These are phyloP conservation scores for Syzygium jambos DNA, from an alignment of 345 rosid species.

Conservation along the genomic window DNA sequence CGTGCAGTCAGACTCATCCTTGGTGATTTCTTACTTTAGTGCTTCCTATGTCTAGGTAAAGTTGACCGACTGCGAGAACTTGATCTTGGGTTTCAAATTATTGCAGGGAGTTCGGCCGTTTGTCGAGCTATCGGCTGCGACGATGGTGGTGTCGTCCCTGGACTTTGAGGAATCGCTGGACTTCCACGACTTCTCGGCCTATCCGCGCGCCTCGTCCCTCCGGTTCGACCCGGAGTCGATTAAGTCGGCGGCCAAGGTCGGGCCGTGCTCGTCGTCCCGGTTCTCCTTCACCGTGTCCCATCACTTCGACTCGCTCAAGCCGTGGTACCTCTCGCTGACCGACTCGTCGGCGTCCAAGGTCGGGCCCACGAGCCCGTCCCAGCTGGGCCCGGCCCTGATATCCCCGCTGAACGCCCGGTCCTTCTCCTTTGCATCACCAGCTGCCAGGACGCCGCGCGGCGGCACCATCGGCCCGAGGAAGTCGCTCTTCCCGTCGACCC, in stretches of 20 bases:
- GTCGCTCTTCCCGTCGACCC: constrained; percentile 66
- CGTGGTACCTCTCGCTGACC: constrained; percentile 79
- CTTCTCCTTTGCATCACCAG: constrained; percentile 76
- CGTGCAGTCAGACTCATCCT: not conserved
- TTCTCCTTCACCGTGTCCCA: constrained; percentile 90
- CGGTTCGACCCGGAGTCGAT: constrained; percentile 58
- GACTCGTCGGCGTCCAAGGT: constrained; percentile 47
- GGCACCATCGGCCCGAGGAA: constrained; percentile 19
- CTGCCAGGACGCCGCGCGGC: constrained; percentile 45
- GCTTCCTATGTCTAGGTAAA: too few relatives aligned
- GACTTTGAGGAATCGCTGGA: constrained; percentile 67
- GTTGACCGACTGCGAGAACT: too few relatives aligned
- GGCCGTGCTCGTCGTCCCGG: constrained; percentile 80
- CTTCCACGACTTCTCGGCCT: constrained; percentile 52
- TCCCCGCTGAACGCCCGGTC: constrained; percentile 70
- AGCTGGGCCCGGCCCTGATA: constrained; percentile 40
- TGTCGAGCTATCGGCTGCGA: constrained; percentile 67
- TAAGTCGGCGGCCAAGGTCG: constrained; percentile 57
- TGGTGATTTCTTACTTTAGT: too few relatives aligned
- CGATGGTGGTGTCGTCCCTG: constrained; percentile 54
- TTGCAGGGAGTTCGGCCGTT: constrained; percentile 85
- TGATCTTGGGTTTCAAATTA: not conserved
- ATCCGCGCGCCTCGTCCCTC: constrained; percentile 64
- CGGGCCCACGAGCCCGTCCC: constrained; percentile 30
- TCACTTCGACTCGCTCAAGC: constrained; percentile 81